phyloP scores from a whole-genome alignment of 768 basidiomycete genomes.

The Kwoniella shandongensis region DNA sequence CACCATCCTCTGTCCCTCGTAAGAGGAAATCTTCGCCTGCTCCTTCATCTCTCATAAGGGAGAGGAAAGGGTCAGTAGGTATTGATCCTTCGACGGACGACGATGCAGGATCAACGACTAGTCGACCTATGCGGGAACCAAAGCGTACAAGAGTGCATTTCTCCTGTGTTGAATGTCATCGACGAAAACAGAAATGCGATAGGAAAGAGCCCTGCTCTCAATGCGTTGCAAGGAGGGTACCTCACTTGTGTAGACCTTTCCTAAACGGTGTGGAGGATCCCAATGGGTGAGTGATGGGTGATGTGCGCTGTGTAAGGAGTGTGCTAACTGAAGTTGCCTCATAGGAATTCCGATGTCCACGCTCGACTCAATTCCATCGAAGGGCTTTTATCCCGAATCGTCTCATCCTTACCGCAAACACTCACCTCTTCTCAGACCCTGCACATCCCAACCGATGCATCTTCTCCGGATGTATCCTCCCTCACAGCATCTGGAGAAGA shows the following conservation, averaged over 20 bases:
- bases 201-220: conserved; percentile 51
- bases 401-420: conserved; percentile 28
- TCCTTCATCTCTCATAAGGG: conserved; percentile 10
- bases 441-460: conserved; percentile 16
- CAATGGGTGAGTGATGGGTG: conserved; percentile 31
- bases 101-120: conserved; percentile 28
- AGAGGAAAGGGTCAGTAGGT: conserved; percentile 23
- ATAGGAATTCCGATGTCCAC: conserved; percentile 50
- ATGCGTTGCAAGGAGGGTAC: conserved; percentile 53
- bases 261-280: conserved; percentile 53
- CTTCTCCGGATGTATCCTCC: conserved; percentile 39
- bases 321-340: neutral
- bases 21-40: conserved; percentile 32
- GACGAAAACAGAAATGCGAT: conserved; percentile 52
- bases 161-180: conserved; percentile 47
- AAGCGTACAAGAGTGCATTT: conserved; percentile 52
- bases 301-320: neutral
- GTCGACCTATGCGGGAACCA: conserved; percentile 18
- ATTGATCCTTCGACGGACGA: conserved; percentile 38
- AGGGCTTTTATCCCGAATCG: conserved; percentile 41
- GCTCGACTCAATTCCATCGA: conserved; percentile 52
- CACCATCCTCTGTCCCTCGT: conserved; percentile 15
- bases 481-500: conserved; percentile 47
- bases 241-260: conserved; percentile 54
- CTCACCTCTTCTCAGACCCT: neutral